Base-by-base conservation (phyloP, 768 basidiomycete species). In the Rhodotorula diobovata region DNA sequence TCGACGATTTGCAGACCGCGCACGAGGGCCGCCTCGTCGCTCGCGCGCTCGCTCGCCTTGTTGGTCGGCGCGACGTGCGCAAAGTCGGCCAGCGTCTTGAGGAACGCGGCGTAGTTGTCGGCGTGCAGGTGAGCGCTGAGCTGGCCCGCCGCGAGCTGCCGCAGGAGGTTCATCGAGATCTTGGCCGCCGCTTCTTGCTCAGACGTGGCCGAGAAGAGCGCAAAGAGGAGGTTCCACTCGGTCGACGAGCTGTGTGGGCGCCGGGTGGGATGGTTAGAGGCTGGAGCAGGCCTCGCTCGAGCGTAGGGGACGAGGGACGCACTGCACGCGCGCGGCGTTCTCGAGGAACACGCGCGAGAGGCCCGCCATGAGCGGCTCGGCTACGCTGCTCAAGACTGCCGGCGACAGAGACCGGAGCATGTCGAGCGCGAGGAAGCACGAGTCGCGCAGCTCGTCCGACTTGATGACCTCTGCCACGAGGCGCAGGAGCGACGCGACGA, bases 211-310 rank as follows among this genome's bases (percentile, higher is more conserved):
- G 91, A 87, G 73, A 98, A 85, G 39, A 97, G 83, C 2, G 91
- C 90, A 77, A 94, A 91, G 32, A 94, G 85, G 51, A 98, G 83
- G 71, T 91, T 93, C 95, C 95, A 99, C 79, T 98, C 95, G 1
- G 95, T 97, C 74, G 90, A 88, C 2, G 93, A 93, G 66, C 88
- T 92, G 48, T 34, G 41, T 35, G 35, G 20, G 65, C 21, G 32
- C 28, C 32, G 8, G 14, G 32, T n/a, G n/a, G n/a, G n/a, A n/a
- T n/a, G n/a, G n/a, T n/a, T n/a, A n/a, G 39, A 55, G 23, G 18
- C 14, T 5, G 14, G 11, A 4, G 11, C 8, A 10, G 53, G 12
- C 18, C 21, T 54, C 50, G 12, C 28, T n/a, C 25, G 9, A 53
- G 23, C 4, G 30, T 28, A 32, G 11, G 41, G 41, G 16, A 25